A percentile compares a stretch with the other conserved stretches of the same genome.
These are phyloP conservation scores for Leishmania turanica DNA, from an alignment of 208 protist genomes.

Conservation along the genomic window DNA sequence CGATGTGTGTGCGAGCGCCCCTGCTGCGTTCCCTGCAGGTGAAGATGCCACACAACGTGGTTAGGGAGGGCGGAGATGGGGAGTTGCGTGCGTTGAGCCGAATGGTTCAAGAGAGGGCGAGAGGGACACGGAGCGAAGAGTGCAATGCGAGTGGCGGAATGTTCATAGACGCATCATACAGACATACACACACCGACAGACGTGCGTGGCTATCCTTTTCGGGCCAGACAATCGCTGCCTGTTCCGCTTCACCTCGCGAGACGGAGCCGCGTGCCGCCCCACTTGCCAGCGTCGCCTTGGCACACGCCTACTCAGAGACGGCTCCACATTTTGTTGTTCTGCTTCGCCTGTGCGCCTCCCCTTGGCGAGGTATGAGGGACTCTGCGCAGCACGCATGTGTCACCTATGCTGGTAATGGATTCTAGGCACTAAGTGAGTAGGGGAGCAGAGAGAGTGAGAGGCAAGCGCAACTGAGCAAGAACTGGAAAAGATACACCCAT, in stretches of 20 bases:
- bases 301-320: neutral
- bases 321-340: neutral
- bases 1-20: no score
- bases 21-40: neutral
- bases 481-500: no score
- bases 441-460: no score
- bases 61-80: neutral
- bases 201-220: neutral
- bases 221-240: neutral
- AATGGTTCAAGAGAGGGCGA: neutral
- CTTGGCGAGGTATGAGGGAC: neutral
- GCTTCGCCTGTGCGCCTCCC: neutral
- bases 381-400: no score
- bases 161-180: no score
- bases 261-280: no score
- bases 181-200: neutral
- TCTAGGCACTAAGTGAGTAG: no score
- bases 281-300: neutral
- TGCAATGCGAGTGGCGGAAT: no score
- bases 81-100: neutral
- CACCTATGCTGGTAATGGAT: no score
- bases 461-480: no score
- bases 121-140: no score
- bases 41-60: neutral
- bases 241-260: neutral